Evolutionary conservation across 768 basidiomycete species (phyloP).

Genomic region (Amanita fuliginea): DNA sequence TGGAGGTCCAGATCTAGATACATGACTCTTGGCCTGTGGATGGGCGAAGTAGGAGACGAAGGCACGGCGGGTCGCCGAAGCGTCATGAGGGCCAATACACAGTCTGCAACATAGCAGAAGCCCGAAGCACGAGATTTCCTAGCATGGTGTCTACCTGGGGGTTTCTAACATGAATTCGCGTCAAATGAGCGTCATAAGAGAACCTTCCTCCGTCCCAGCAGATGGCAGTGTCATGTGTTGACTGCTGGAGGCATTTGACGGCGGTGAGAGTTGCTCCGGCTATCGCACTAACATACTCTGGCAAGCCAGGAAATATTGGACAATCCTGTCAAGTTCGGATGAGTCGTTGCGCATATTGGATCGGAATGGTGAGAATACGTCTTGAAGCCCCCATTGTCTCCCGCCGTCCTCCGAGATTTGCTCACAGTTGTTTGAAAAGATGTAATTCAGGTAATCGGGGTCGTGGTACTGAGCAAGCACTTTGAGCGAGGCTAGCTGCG

Average conservation of each 20-base stretch:
- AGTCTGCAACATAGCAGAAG: slow-evolving; percentile 92
- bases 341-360: background rate
- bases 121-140: slow-evolving; percentile 71
- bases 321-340: slow-evolving; percentile 49
- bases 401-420: slow-evolving; percentile 7
- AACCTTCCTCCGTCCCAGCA: slow-evolving; percentile 90
- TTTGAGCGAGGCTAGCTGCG: slow-evolving; percentile 38
- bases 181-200: slow-evolving; percentile 3
- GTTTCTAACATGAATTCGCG: background rate
- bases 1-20: slow-evolving; percentile 92
- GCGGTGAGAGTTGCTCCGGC: slow-evolving; percentile 76
- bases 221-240: slow-evolving; percentile 50
- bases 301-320: slow-evolving; percentile 60
- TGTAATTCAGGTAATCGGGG: slow-evolving; percentile 54
- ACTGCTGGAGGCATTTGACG: slow-evolving; percentile 42
- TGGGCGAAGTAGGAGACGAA: slow-evolving; percentile 2
- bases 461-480: slow-evolving; percentile 64
- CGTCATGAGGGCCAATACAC: slow-evolving; percentile 68
- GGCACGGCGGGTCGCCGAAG: slow-evolving; percentile 34
- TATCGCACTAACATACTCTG: slow-evolving; percentile 57
- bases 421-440: slow-evolving; percentile 26
- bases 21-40: slow-evolving; percentile 53
- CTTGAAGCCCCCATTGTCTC: slow-evolving; percentile 39
- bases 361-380: slow-evolving; percentile 14
- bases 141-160: slow-evolving; percentile 61